Evolutionary conservation across 208 protist genomes (phyloP).

Genomic region (Trypanosoma caninum): DNA sequence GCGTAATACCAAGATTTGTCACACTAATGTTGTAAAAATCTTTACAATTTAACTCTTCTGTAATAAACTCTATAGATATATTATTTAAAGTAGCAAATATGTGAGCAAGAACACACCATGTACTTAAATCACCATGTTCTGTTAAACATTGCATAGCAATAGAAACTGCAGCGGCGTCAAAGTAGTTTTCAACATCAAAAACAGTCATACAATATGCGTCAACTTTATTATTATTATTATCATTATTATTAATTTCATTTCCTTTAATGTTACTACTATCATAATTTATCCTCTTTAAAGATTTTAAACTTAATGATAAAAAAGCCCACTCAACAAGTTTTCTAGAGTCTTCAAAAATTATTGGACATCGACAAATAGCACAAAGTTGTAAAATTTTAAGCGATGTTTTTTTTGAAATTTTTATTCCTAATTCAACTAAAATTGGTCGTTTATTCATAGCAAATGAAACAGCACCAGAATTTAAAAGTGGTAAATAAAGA

Average conservation of each 20-base stretch:
- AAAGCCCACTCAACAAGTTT: constrained; percentile 42
- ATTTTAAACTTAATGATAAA: background rate
- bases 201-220: background rate
- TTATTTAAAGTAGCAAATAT: background rate
- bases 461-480: constrained; percentile 46
- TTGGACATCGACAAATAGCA: constrained; percentile 40
- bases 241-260: background rate
- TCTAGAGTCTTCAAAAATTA: constrained; percentile 35
- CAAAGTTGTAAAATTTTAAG: constrained; percentile 49
- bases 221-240: background rate
- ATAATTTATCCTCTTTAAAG: background rate
- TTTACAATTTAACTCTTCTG: constrained; percentile 23
- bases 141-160: constrained; percentile 22
- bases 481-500: constrained; percentile 43
- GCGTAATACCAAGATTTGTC: constrained; percentile 11
- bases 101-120: constrained; percentile 22
- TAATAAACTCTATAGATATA: constrained; percentile 7
- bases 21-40: constrained; percentile 17
- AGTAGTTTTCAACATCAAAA: constrained; percentile 4
- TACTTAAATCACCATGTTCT: constrained; percentile 16
- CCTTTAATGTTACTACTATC: background rate
- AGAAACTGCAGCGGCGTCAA: background rate
- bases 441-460: constrained; percentile 43
- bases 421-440: constrained; percentile 40
- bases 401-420: constrained; percentile 40